Base-by-base conservation (phyloP, 192 early-diverging fungal species). In the Haplosporangium gracile region DNA sequence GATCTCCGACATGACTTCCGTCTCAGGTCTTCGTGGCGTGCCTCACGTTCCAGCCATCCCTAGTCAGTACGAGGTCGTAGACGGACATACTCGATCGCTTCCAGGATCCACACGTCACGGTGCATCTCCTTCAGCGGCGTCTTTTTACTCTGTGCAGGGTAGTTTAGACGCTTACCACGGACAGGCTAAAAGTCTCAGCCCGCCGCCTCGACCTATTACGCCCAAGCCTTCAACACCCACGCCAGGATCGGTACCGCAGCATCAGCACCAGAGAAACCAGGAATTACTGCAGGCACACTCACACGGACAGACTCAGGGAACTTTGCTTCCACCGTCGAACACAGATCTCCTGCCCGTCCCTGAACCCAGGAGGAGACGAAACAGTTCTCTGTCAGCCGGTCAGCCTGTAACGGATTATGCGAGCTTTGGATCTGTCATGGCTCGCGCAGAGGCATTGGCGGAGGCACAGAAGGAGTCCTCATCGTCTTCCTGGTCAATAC, bases 361-460 rank as follows among this genome's bases (percentile, higher is more conserved):
- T 24, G 75, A 77, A 43, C 60, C 63, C n/a, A 73, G 75, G 68
- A 81, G 79, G 42, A 80, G 79, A 70, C 43, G 78, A 26, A 80
- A 80, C 60, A 86, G 84, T 60, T 86, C 84, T n/a, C 70, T 86
- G 15, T 86, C 84, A 4, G 9, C 76, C 0, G 76, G 53, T 18
- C 75, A 77, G 20, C 43, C 57, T 6, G 60, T 38, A 5, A 39
- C 78, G 26, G 84, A 86, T 29, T 86, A 86, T 75, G 75, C 79
- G 6, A 81, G 79, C 51, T 86, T 86, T 63, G 84, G 84, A 36
- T 29, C 79, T 7, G 76, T 81, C n/a, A 86, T 86, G 84, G 53
- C 80, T 42, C 78, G 71, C 5, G 84, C 84, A 45, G 84, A 81
- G 39, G 84, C 72, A 16, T 53, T 86, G 75, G 79, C 78, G 34